phyloP scores from a whole-genome alignment of 2,329 filamentous ascomycete species.

The Exophiala sp. region DNA sequence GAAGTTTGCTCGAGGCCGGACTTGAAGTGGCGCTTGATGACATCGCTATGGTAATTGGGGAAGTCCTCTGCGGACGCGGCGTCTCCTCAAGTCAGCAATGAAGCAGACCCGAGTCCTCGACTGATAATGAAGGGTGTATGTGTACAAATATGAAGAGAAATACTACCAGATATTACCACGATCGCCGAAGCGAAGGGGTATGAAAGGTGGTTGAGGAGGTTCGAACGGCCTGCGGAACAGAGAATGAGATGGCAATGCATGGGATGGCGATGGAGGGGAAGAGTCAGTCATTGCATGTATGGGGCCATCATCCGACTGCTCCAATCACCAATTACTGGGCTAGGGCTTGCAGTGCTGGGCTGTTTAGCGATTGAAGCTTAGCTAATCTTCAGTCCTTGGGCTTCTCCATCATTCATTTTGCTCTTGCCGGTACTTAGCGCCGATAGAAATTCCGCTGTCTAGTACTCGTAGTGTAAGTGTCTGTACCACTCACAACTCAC shows the following conservation, averaged over 20 bases:
- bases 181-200: conserved; percentile 24
- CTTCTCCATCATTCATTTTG: too few relatives aligned
- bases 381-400: too few relatives aligned
- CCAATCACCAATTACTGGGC: too few relatives aligned
- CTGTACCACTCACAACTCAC: too few relatives aligned
- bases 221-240: not conserved
- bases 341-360: too few relatives aligned
- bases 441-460: too few relatives aligned
- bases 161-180: conserved; percentile 5
- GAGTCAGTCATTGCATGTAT: not conserved
- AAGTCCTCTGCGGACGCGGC: conserved; percentile 4
- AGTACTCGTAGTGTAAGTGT: too few relatives aligned
- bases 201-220: conserved; percentile 1
- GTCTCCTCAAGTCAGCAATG: conserved; percentile 23
- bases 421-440: too few relatives aligned
- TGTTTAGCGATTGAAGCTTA: too few relatives aligned
- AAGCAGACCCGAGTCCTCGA: conserved; percentile 26
- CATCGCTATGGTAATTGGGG: conserved; percentile 20
- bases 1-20: conserved; percentile 20
- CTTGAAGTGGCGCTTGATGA: conserved; percentile 25
- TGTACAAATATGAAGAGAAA: not conserved
- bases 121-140: not conserved
- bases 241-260: conserved; percentile 9
- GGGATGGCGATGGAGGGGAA: conserved; percentile 1
- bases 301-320: too few relatives aligned